These are phyloP conservation scores for Multifurca ochricompacta DNA, from an alignment of 768 basidiomycete genomes.

Conservation along the genomic window DNA sequence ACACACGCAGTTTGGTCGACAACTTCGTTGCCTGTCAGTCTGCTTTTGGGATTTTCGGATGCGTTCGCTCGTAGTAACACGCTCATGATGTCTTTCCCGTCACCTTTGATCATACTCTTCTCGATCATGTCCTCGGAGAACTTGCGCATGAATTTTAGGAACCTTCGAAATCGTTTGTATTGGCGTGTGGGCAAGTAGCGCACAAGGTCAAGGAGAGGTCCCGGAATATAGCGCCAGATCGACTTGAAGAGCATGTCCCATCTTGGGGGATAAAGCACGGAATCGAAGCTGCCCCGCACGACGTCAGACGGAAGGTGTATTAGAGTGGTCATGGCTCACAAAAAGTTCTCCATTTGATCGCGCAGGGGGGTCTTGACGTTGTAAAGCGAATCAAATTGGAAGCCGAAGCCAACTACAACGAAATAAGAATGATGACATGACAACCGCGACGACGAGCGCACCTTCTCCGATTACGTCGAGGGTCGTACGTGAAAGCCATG, in stretches of 20 bases:
- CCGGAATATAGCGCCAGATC: conserved; percentile 17
- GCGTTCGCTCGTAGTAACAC: conserved; percentile 21
- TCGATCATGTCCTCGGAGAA: conserved; percentile 10
- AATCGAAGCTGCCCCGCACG: neutral
- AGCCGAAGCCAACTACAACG: conserved; percentile 22
- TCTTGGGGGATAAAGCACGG: neutral
- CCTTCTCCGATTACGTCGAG: conserved; percentile 25
- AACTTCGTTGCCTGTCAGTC: conserved; percentile 17
- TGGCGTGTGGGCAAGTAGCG: conserved; percentile 15
- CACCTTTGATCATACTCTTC: no score
- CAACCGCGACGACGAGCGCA: neutral
- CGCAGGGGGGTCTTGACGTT: conserved; percentile 19
- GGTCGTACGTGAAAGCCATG: conserved; percentile 23
- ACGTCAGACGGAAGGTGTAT: neutral
- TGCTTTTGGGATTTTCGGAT: conserved; percentile 13
- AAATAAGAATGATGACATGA: neutral
- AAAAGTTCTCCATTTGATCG: conserved; percentile 22
- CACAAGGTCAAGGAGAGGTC: conserved; percentile 5
- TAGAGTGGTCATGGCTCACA: conserved; percentile 13
- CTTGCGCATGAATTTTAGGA: conserved; percentile 4
- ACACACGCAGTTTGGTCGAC: conserved; percentile 18
- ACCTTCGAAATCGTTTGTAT: conserved; percentile 5
- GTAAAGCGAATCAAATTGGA: conserved; percentile 22
- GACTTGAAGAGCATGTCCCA: conserved; percentile 10
- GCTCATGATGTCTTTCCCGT: conserved; percentile 22